Conservation (phyloP, 306 rosid species). For the Glycine soja region DNA sequence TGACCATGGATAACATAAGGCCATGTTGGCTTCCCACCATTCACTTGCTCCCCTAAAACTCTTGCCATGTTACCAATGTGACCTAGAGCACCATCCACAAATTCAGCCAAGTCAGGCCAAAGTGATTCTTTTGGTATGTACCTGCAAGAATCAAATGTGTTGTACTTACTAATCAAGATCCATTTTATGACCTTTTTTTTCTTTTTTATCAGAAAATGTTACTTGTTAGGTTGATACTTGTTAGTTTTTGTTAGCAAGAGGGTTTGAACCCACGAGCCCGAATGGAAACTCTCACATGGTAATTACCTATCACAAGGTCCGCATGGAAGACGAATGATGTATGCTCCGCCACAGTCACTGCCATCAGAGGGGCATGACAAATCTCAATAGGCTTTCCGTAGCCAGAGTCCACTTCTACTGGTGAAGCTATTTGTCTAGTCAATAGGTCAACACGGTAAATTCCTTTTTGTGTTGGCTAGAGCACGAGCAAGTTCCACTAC, state of each 20-base stretch:
- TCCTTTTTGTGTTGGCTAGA: conserved; percentile 76
- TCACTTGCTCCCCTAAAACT: conserved; percentile 75
- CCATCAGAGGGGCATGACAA: conserved; percentile 69
- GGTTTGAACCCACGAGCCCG: background rate
- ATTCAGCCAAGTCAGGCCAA: conserved; percentile 83
- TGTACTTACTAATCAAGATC: background rate
- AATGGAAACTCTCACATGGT: background rate
- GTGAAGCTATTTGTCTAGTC: conserved; percentile 75
- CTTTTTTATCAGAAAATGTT: too few species aligned
- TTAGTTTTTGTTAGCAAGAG: too few species aligned
- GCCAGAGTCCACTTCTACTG: conserved; percentile 66
- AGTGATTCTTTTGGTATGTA: conserved; percentile 82
- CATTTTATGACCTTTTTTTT: background rate
- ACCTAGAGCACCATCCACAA: conserved; percentile 71
- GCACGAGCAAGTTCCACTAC: conserved; percentile 87
- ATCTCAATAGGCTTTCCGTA: conserved; percentile 87
- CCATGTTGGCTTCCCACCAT: conserved; percentile 71
- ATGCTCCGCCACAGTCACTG: conserved; percentile 76
- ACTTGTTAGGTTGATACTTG: too few species aligned
- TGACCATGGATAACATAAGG: conserved; percentile 85
- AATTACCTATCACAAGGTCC: conserved; percentile 69
- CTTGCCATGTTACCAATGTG: conserved; percentile 82
- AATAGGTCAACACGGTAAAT: conserved; percentile 78
- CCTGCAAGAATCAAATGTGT: conserved; percentile 46
- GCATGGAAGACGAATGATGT: conserved; percentile 78